phyloP scores from a whole-genome alignment of 2,329 filamentous ascomycete genomes.

The Pyricularia grisea region DNA sequence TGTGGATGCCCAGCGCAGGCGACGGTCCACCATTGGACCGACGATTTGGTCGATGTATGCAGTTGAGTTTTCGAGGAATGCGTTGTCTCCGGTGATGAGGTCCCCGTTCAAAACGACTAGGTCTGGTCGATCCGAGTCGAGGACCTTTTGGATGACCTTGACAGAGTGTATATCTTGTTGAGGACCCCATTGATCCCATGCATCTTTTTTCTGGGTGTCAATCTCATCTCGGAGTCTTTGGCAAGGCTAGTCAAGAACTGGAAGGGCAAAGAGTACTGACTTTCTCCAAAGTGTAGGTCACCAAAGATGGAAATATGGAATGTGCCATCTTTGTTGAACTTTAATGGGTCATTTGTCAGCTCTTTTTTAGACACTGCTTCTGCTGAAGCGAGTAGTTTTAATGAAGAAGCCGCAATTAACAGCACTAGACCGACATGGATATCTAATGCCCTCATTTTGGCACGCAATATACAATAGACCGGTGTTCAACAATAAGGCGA shows the following conservation, averaged over 20 bases:
- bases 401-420: background rate
- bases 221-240: background rate
- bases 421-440: background rate
- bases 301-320: conserved; percentile 53
- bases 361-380: background rate
- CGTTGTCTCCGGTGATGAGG: conserved; percentile 51
- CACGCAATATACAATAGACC: background rate
- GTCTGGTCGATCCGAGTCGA: conserved; percentile 23
- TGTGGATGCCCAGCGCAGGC: conserved; percentile 43
- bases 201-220: conserved; percentile 21
- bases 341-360: conserved; percentile 4
- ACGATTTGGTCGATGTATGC: conserved; percentile 39
- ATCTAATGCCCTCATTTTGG: background rate
- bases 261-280: conserved; percentile 23
- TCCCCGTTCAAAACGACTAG: conserved; percentile 56
- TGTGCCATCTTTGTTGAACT: conserved; percentile 31
- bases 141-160: conserved; percentile 23
- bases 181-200: conserved; percentile 26
- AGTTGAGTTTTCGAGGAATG: conserved; percentile 33
- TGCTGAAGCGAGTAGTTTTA: background rate
- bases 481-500: background rate
- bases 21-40: conserved; percentile 32
- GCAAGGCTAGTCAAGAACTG: conserved; percentile 1
- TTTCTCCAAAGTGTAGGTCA: conserved; percentile 65
- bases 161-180: conserved; percentile 25